These are phyloP conservation scores for Cyberlindnera veronae DNA, from an alignment of 805 yeast species.

Conservation along the genomic window DNA sequence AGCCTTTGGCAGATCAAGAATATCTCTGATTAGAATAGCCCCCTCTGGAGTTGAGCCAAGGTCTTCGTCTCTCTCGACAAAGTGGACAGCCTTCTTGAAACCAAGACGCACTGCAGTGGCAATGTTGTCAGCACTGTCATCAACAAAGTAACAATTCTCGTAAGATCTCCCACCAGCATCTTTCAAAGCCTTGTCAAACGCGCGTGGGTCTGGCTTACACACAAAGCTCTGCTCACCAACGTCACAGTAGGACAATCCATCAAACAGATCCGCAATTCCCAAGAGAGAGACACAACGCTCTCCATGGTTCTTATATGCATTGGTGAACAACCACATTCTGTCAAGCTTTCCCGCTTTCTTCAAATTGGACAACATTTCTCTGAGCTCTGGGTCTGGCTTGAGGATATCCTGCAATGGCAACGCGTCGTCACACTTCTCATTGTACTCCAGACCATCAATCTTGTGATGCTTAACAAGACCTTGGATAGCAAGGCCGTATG, in stretches of 20 bases:
- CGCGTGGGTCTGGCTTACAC: conserved; percentile 84
- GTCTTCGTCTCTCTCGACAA: conserved; percentile 65
- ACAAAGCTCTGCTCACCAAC: conserved; percentile 59
- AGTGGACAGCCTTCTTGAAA: conserved; percentile 68
- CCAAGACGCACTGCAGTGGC: conserved; percentile 69
- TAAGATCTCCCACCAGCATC: conserved; percentile 56
- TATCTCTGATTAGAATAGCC: conserved; percentile 51
- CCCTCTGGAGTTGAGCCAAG: conserved; percentile 38
- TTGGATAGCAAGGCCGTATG: conserved; percentile 90
- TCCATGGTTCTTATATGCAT: conserved; percentile 92
- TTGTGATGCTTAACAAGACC: conserved; percentile 66
- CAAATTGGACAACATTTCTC: conserved; percentile 48
- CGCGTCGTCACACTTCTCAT: conserved; percentile 86
- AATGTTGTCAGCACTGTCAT: conserved; percentile 81
- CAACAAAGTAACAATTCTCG: conserved; percentile 67
- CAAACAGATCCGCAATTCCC: conserved; percentile 90
- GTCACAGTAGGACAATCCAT: conserved; percentile 92
- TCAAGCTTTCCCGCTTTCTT: conserved; percentile 49
- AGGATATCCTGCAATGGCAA: conserved; percentile 81
- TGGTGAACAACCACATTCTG: conserved; percentile 87
- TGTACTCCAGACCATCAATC: conserved; percentile 86
- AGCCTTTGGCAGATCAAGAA: conserved; percentile 44
- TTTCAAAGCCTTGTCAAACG: conserved; percentile 60
- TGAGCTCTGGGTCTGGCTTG: conserved; percentile 52
- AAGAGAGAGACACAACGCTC: conserved; percentile 70